Base-by-base conservation (phyloP, 2,329 filamentous ascomycete species). In the Elsinoe batatas region DNA sequence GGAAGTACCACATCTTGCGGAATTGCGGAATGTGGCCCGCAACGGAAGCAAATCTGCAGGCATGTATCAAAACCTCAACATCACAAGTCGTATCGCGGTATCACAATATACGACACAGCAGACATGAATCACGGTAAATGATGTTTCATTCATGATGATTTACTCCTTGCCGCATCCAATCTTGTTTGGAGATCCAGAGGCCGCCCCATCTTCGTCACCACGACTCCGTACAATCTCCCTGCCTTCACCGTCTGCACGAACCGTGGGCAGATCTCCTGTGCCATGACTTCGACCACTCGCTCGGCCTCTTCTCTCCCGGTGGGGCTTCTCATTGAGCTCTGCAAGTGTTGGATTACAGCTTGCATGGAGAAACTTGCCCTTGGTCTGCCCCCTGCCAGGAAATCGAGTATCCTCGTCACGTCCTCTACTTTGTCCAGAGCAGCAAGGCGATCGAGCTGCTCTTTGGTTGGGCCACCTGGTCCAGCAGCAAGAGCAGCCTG, bases 391-490 rank as follows among this genome's bases (percentile, higher is more conserved):
- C 68, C 69, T 11, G 69, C 70, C 7, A 76, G 66, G 3, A 76
- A 63, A 0, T 70, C 69, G 2, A 77, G 64, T 1, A 76, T 68
- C 2, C 68, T 65, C 0, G 74, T 63, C 8, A 76, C 68, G 36
- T 77, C 74, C 58, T 74, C 70, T 3, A 74, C 65, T 13, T 74
- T 71, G 54, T 76, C 72, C 0, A 77, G 69, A 2, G 76, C 76
- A 0, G 74, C 69, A 50, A 63, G 66, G n/a, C 74, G 74, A 38
- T 72, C 70, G 3, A 73, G 66, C 50, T 76, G 69, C 11, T 70
- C 69, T 26, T 69, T 66, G 0, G 71, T 69, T 1, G 72, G 73
- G 0, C 71, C 67, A 1, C 65, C 60, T 1, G 72, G 69, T 1
- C 68, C 65, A 17, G 63, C 61, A 26, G 71, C 68, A 4, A 68